phyloP scores from a whole-genome alignment of 495 filamentous ascomycete genomes.

The Lasiosphaeris hirsuta region DNA sequence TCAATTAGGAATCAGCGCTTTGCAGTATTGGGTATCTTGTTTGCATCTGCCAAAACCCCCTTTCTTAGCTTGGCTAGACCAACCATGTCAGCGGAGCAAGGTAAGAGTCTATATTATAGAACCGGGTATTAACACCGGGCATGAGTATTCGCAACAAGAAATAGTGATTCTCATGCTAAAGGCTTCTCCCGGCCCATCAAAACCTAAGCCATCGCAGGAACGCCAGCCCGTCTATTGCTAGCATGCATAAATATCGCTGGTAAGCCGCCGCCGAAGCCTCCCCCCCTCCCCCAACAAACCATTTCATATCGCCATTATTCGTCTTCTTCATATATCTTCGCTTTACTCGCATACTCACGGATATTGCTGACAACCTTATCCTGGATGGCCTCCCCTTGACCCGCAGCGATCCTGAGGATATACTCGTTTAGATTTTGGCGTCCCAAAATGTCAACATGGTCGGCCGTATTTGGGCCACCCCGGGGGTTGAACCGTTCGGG shows the following conservation, averaged over 20 bases:
- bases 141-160: no score
- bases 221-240: no score
- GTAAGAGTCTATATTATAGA: no score
- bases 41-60: no score
- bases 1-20: no score
- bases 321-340: constrained; percentile 59
- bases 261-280: not conserved
- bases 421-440: constrained; percentile 85
- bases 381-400: constrained; percentile 74
- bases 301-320: not conserved
- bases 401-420: constrained; percentile 84
- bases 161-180: no score
- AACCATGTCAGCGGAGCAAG: no score
- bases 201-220: no score
- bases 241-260: not conserved
- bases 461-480: constrained; percentile 92
- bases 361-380: constrained; percentile 79
- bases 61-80: no score
- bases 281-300: constrained; percentile 3
- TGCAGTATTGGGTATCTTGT: no score
- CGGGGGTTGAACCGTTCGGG: constrained; percentile 87
- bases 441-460: constrained; percentile 96
- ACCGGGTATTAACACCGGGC: no score
- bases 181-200: no score
- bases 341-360: constrained; percentile 70